Evolutionary conservation across 2,329 filamentous ascomycete genomes (phyloP), one percentile per base, ranked within the genome.

Genomic region (Chrysoporthe cubensis): DNA sequence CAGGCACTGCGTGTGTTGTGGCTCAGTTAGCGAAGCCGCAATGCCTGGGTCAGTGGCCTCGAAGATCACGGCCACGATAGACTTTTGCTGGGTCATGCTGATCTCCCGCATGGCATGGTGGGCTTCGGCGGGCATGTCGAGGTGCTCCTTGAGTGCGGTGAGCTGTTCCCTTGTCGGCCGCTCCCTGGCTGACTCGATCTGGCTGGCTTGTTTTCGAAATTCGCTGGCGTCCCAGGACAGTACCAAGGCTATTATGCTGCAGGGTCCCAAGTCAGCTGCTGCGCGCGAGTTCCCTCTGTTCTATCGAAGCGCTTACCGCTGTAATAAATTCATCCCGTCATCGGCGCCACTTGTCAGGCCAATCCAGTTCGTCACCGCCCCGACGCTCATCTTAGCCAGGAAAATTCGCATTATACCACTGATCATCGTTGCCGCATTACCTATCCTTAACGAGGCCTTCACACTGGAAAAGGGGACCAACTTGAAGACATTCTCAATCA

Each of bases 381-480:
- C 88, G 4, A 95, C 82, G 71, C 90, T 91, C 66, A 94, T 80
- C 78, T 96, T 96, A n/a, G 91, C 89, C 16, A 96, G 83, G 18
- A 94, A 83, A 18, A 95, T 80, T 64, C 84, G 86, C 76, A 92
- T 85, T 84, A 95, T 89, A 67, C 85, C 91, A 73, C 86, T 91
- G 66, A 95, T 89, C 92, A 96, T 94, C 26, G 88, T 91, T 1
- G 91, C 91, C 0, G 91, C 91, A 75, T 95, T 96, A 6, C 92
- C 90, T 16, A 94, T 84, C 52, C 88, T 87, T 4, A 96, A 80
- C 0, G 91, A 93, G 76, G 94, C 91, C 69, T 89, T 85, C 62
- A 94, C 83, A 71, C 93, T 81, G 54, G 85, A 83, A 75, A 94
- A 95, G 0, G 92, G 92, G 0, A 93, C 79, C 66, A 94, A 81